Evolutionary conservation across 1,284 basidiomycete species (phyloP).

Genomic region (Volvariella surrecta): DNA sequence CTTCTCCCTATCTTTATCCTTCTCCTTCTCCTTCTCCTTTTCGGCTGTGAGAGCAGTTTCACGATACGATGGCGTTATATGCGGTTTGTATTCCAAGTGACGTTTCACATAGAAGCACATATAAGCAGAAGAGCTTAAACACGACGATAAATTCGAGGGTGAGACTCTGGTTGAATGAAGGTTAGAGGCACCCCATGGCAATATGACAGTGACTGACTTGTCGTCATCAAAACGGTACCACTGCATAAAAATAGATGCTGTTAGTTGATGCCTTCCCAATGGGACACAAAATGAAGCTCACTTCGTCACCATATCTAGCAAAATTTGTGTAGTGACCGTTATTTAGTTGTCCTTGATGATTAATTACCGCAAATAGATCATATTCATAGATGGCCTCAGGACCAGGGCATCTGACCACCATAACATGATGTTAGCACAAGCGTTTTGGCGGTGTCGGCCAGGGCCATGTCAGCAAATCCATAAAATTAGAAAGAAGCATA

Average conservation of each 20-base stretch:
- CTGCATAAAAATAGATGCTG: slow-evolving; percentile 26
- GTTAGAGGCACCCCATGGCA: neutral
- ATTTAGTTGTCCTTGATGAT: slow-evolving; percentile 91
- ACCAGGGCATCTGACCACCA: slow-evolving; percentile 19
- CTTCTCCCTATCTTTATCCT: slow-evolving; percentile 39
- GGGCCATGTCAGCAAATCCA: no score
- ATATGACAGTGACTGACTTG: slow-evolving; percentile 48
- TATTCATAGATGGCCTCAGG: slow-evolving; percentile 79
- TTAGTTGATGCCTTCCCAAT: slow-evolving; percentile 4
- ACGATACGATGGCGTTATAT: slow-evolving; percentile 64
- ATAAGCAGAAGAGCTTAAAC: slow-evolving; percentile 69
- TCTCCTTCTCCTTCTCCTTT: slow-evolving; percentile 54
- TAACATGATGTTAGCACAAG: no score
- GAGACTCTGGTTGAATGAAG: neutral
- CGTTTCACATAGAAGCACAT: slow-evolving; percentile 93
- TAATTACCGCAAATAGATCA: slow-evolving; percentile 90
- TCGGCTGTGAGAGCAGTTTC: slow-evolving; percentile 57
- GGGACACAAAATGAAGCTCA: slow-evolving; percentile 17
- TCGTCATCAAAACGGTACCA: slow-evolving; percentile 97
- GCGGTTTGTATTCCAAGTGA: slow-evolving; percentile 72
- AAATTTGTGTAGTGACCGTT: slow-evolving; percentile 93
- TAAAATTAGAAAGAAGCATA: no score
- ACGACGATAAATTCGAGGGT: slow-evolving; percentile 16
- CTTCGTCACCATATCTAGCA: slow-evolving; percentile 70
- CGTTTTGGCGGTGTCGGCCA: no score